phyloP scores from a whole-genome alignment of 495 filamentous ascomycete genomes.

The Penicillium pancosmium region DNA sequence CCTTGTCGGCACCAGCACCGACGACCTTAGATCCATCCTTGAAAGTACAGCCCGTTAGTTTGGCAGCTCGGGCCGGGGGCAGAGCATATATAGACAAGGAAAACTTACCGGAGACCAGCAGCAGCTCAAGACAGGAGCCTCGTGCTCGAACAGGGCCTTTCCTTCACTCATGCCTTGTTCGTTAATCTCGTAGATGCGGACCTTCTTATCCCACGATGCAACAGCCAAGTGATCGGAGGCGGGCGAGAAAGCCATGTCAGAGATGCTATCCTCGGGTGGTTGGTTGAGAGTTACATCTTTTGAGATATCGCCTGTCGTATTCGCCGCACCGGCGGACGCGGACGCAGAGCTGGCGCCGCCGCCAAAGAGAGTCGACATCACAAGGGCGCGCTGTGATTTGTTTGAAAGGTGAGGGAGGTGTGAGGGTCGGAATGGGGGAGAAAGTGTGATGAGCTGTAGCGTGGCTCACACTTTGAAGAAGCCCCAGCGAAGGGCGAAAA shows the following conservation, averaged over 20 bases:
- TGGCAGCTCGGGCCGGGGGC: no score
- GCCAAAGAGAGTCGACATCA: conserved; percentile 66
- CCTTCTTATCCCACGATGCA: conserved; percentile 91
- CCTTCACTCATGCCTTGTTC: conserved; percentile 69
- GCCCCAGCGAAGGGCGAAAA: not conserved
- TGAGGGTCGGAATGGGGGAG: not conserved
- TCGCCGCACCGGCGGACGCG: conserved; percentile 52
- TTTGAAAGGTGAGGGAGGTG: not conserved
- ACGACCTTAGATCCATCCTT: conserved; percentile 76
- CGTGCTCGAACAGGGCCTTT: conserved; percentile 76
- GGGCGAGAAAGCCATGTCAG: conserved; percentile 81
- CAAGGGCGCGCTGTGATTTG: conserved; percentile 19
- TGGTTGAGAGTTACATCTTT: conserved; percentile 79
- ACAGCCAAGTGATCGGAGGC: conserved; percentile 77
- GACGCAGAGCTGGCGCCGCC: conserved; percentile 39
- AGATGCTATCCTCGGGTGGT: conserved; percentile 84
- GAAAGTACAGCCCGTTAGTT: conserved; percentile 13
- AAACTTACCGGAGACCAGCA: conserved; percentile 80
- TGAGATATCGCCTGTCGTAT: conserved; percentile 86
- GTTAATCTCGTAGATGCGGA: conserved; percentile 88
- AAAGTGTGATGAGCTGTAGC: conserved; percentile 2
- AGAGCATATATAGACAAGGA: no score
- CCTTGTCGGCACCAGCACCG: conserved; percentile 83
- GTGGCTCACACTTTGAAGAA: not conserved
- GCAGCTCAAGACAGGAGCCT: conserved; percentile 75